Evolutionary conservation across 2,329 filamentous ascomycete species (phyloP), one percentile per base, ranked within the genome.

Genomic region (Diaporthe aspalathi): DNA sequence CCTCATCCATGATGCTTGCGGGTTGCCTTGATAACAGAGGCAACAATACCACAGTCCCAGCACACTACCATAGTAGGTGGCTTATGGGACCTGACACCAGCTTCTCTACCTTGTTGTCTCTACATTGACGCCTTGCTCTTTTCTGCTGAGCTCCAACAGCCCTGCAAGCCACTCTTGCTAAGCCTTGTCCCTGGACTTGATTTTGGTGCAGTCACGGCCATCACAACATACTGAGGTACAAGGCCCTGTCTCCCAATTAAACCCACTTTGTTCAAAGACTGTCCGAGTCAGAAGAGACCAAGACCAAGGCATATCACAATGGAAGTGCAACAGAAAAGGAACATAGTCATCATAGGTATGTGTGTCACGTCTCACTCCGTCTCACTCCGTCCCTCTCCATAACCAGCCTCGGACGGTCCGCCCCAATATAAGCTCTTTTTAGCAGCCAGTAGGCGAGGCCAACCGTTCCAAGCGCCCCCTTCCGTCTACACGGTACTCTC

Each of bases 301-400:
- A 49, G 47, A 3, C 35, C 45, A 35, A 43, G 52, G 43, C 17
- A 67, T 8, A 47, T 57, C 49, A 71, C 47, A 45, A 79, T 79
- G 78, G 77, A 76, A 35, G 29, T 68, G 24, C 74, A 72, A 50
- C 72, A 73, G 32, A 76, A 74, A 68, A 83, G 80, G 70, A 83
- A 86, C 47, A 87, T 87, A 62, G 84, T 88, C 74, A 86, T 88
- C 70, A 80, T 88, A 71, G 80, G 80, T 81, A 74, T 50, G 32
- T 35, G 79, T 70, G 27, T 20, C n/a, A 14, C 17, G 16, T 60
- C 22, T 60, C 20, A 11, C 9, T 27, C 32, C 56, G 16, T 60
- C 32, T 60, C 20, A 11, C 9, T 27, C 32, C 56, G 16, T 60
- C 32, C 53, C 24, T 68, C 45, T n/a, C 29, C 38, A 49, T 17